phyloP scores from a whole-genome alignment of 805 yeast genomes.

The Starmera pachycereana region DNA sequence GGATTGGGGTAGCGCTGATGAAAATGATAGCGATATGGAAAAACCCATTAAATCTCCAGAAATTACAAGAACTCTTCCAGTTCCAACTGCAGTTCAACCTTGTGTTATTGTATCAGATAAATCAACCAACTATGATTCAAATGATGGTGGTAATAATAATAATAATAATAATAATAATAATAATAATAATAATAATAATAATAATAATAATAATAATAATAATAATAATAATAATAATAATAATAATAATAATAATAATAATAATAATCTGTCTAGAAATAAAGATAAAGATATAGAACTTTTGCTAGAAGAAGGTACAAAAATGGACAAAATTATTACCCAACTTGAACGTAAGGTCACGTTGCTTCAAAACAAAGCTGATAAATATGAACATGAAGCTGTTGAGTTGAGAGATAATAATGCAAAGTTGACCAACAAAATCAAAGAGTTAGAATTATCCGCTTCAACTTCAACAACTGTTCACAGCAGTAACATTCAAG shows the following conservation, averaged over 20 bases:
- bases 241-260: neutral
- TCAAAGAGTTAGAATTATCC: slow-evolving; percentile 10
- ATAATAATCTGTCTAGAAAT: slow-evolving; percentile 19
- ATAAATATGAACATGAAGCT: slow-evolving; percentile 15
- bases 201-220: neutral
- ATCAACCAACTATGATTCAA: too few relatives aligned
- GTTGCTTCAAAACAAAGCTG: slow-evolving; percentile 17
- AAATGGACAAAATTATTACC: slow-evolving; percentile 36
- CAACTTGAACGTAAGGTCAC: slow-evolving; percentile 23
- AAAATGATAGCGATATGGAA: slow-evolving; percentile 33
- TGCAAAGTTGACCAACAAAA: slow-evolving; percentile 9
- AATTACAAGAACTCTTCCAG: neutral
- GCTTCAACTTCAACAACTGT: neutral
- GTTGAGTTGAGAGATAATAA: slow-evolving; percentile 12
- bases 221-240: slow-evolving; percentile 2
- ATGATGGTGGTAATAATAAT: neutral
- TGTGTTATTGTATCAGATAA: neutral
- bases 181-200: neutral
- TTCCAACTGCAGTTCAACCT: too few relatives aligned
- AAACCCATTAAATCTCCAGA: slow-evolving; percentile 1
- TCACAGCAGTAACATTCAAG: neutral
- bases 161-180: neutral
- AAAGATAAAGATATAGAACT: slow-evolving; percentile 35
- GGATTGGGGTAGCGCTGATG: slow-evolving; percentile 86
- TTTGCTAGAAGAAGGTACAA: slow-evolving; percentile 35